Percentiles rank a stretch among this genome's conserved stretches.
These are phyloP conservation scores for Trichophyton simii DNA, from an alignment of 2,329 filamentous ascomycete genomes.

Conservation along the genomic window DNA sequence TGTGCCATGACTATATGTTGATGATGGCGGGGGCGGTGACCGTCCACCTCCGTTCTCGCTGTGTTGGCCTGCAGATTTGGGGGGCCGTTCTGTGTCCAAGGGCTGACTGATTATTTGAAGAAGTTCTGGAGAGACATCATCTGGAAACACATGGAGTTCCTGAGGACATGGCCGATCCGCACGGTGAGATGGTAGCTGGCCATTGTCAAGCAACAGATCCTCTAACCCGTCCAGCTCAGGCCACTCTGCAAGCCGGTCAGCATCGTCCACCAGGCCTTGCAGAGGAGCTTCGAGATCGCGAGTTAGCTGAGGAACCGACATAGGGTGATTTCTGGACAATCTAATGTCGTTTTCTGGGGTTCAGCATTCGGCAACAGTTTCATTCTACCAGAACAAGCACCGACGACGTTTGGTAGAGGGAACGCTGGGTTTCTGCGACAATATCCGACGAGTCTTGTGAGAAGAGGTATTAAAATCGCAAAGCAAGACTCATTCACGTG, in stretches of 20 bases:
- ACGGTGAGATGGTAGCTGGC: slow-evolving; percentile 7
- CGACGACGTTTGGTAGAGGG: background rate
- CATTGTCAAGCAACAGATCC: slow-evolving; percentile 5
- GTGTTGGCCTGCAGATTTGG: background rate
- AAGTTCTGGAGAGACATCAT: slow-evolving; percentile 7
- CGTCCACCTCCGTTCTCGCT: background rate
- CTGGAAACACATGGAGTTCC: slow-evolving; percentile 11
- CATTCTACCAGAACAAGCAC: background rate
- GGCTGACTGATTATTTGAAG: slow-evolving; percentile 10
- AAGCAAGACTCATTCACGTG: background rate
- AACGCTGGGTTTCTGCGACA: background rate
- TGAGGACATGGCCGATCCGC: slow-evolving; percentile 8
- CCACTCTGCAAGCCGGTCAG: slow-evolving; percentile 10
- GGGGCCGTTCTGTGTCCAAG: slow-evolving; percentile 8
- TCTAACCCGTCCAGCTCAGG: slow-evolving; percentile 8
- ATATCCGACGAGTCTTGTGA: background rate
- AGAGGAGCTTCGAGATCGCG: slow-evolving; percentile 1
- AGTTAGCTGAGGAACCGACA: background rate
- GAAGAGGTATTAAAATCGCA: background rate
- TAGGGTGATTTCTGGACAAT: background rate
- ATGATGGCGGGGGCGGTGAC: background rate
- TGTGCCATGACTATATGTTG: background rate
- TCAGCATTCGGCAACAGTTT: background rate
- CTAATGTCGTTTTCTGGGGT: background rate
- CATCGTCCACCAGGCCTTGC: slow-evolving; percentile 3